Evolutionary conservation across 306 rosid genomes (phyloP).

Genomic region (Lathyrus aphaca): DNA sequence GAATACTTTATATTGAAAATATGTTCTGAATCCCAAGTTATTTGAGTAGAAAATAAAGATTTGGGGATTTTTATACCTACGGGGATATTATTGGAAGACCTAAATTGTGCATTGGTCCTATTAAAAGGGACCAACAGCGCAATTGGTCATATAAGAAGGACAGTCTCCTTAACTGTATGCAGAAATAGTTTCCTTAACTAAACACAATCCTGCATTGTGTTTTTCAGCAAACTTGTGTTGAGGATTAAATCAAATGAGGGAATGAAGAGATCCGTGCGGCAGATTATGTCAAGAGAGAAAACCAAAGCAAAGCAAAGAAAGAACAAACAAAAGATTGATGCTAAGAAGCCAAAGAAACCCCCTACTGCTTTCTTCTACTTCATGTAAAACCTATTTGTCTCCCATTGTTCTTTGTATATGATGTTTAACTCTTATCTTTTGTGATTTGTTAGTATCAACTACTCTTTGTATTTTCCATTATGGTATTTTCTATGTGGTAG

Average conservation of each 20-base stretch:
- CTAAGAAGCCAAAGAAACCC: slow-evolving; percentile 93
- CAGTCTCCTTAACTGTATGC: slow-evolving; percentile 25
- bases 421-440: slow-evolving; percentile 27
- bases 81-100: too few species aligned
- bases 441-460: slow-evolving; percentile 16
- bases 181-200: slow-evolving; percentile 19
- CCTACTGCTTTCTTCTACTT: slow-evolving; percentile 98
- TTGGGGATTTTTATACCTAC: too few species aligned
- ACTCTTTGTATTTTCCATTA: slow-evolving; percentile 3
- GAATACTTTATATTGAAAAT: too few species aligned
- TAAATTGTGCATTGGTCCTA: too few species aligned
- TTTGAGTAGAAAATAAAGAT: too few species aligned
- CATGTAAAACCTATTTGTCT: slow-evolving; percentile 56
- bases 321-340: slow-evolving; percentile 59
- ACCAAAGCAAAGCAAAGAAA: slow-evolving; percentile 64
- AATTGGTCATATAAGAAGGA: too few species aligned
- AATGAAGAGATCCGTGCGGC: slow-evolving; percentile 40
- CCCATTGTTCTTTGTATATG: slow-evolving; percentile 15
- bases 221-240: slow-evolving; percentile 63
- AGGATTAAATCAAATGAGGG: slow-evolving; percentile 53
- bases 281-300: slow-evolving; percentile 46
- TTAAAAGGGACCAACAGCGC: too few species aligned
- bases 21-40: too few species aligned
- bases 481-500: slow-evolving; percentile 16
- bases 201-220: slow-evolving; percentile 25